phyloP scores from a whole-genome alignment of 768 basidiomycete species.

The Boletus coccyginus region DNA sequence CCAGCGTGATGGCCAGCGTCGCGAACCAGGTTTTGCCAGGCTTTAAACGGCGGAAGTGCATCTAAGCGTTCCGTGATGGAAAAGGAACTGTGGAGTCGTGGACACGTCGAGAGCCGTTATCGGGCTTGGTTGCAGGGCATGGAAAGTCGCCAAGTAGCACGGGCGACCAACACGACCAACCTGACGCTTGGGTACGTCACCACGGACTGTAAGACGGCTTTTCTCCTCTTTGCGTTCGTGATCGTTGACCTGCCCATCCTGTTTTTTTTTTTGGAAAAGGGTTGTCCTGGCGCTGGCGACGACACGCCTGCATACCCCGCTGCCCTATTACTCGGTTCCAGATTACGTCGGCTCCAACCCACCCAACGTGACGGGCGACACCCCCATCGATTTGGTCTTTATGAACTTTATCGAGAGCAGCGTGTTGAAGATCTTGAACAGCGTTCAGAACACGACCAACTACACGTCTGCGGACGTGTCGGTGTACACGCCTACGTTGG shows the following conservation, averaged over 20 bases:
- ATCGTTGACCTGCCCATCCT: background rate
- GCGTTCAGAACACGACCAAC: slow-evolving; percentile 44
- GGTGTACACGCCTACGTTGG: slow-evolving; percentile 49
- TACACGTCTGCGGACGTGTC: slow-evolving; percentile 53
- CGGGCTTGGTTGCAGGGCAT: slow-evolving; percentile 58
- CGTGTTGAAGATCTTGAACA: slow-evolving; percentile 55
- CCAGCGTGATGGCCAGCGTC: slow-evolving; percentile 46
- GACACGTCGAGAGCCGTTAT: slow-evolving; percentile 51
- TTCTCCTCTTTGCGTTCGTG: background rate
- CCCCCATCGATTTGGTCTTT: slow-evolving; percentile 72
- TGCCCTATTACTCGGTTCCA: slow-evolving; percentile 53
- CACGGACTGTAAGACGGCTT: slow-evolving; percentile 47
- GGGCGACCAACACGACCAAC: slow-evolving; percentile 40
- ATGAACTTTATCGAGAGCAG: slow-evolving; percentile 61
- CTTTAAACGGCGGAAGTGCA: slow-evolving; percentile 45
- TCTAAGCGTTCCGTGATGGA: slow-evolving; percentile 14
- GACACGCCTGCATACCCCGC: slow-evolving; percentile 62
- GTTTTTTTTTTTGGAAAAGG: slow-evolving; percentile 34
- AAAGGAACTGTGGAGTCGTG: slow-evolving; percentile 35
- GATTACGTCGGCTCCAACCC: slow-evolving; percentile 57
- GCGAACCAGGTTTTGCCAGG: slow-evolving; percentile 53
- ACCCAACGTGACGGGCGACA: slow-evolving; percentile 47
- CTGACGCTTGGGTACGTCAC: slow-evolving; percentile 78
- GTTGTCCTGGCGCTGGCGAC: slow-evolving; percentile 74
- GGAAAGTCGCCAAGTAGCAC: slow-evolving; percentile 30